Evolutionary conservation across 345 rosid genomes (phyloP).

Genomic region (Euclidium syriacum): DNA sequence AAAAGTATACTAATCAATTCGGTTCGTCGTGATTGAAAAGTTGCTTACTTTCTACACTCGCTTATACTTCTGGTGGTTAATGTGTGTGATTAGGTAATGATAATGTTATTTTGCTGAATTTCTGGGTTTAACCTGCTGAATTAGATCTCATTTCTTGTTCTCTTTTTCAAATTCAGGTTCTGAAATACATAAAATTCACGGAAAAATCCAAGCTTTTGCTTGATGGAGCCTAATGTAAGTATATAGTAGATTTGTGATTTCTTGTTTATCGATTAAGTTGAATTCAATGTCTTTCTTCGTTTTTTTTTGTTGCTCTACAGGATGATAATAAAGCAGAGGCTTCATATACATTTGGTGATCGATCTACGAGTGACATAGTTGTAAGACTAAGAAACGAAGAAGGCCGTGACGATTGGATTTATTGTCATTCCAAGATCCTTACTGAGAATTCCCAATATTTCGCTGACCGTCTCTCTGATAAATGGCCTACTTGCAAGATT

Average conservation of each 20-base stretch:
- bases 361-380: conserved; percentile 81
- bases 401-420: conserved; percentile 82
- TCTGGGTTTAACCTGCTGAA: background rate
- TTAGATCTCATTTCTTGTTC: conserved; percentile 4
- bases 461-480: conserved; percentile 80
- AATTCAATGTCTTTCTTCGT: background rate
- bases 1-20: background rate
- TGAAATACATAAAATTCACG: background rate
- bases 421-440: conserved; percentile 74
- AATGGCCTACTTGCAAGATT: conserved; percentile 94
- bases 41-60: conserved; percentile 3
- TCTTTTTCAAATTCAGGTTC: conserved; percentile 11
- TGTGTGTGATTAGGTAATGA: background rate
- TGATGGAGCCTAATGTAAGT: conserved; percentile 32
- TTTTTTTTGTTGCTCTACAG: conserved; percentile 16
- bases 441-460: conserved; percentile 69
- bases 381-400: conserved; percentile 76
- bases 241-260: background rate
- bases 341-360: conserved; percentile 53
- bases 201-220: background rate
- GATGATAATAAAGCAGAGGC: conserved; percentile 35
- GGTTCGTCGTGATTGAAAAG: background rate
- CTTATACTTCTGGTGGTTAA: background rate
- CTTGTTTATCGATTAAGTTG: background rate
- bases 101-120: background rate